These are phyloP conservation scores for Thymus quinquecostatus DNA, from an alignment of 257 asterid species.

Conservation along the genomic window DNA sequence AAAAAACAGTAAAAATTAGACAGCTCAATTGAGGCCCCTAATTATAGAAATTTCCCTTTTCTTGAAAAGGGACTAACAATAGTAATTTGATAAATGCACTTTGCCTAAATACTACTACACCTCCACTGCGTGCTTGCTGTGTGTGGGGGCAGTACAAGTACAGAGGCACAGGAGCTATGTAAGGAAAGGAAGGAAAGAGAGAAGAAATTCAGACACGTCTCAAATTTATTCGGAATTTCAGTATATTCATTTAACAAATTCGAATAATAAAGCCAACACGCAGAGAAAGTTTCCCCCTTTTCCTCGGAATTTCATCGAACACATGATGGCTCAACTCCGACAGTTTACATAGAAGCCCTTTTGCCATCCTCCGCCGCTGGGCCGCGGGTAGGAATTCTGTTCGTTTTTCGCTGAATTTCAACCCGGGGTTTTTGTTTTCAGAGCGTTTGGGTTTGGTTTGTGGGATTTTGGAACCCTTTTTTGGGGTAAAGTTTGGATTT, in stretches of 20 bases:
- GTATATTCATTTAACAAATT: slow-evolving; percentile 13
- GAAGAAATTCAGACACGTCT: slow-evolving; percentile 8
- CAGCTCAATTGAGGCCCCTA: no score
- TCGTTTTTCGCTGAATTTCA: slow-evolving; percentile 14
- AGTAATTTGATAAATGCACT: background rate
- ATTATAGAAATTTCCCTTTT: no score
- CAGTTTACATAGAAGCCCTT: slow-evolving; percentile 28
- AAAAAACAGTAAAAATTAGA: no score
- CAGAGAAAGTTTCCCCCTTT: background rate
- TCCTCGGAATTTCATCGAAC: slow-evolving; percentile 21
- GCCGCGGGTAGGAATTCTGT: slow-evolving; percentile 22
- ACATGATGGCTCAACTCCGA: slow-evolving; percentile 33
- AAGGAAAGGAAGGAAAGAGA: slow-evolving; percentile 23
- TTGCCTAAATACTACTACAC: background rate
- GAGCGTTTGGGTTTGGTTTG: slow-evolving; percentile 27
- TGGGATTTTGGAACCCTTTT: background rate
- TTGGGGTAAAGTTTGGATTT: slow-evolving; percentile 28
- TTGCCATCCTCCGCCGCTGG: slow-evolving; percentile 32
- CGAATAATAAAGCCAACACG: background rate
- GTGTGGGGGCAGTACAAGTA: slow-evolving; percentile 9
- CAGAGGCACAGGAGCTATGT: slow-evolving; percentile 22
- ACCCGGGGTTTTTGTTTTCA: slow-evolving; percentile 28
- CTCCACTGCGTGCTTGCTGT: slow-evolving; percentile 27
- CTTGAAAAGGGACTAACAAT: background rate
- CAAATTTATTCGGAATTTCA: slow-evolving; percentile 25